These are phyloP conservation scores for Irpex rosettiformis DNA, from an alignment of 1,284 basidiomycete species.

Conservation along the genomic window DNA sequence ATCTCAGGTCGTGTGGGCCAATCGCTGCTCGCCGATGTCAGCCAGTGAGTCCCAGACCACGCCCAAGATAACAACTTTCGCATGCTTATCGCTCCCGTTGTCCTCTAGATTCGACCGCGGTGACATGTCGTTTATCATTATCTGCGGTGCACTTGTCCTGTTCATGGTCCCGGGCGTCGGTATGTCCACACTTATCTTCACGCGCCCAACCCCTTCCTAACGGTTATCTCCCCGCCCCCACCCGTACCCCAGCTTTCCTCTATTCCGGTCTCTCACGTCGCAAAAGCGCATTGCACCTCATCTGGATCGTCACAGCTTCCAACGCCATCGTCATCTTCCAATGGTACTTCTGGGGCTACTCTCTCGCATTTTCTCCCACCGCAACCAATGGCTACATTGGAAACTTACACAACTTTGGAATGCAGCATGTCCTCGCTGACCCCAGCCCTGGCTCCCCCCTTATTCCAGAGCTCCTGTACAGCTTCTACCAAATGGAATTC, in stretches of 20 bases:
- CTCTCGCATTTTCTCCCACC: constrained; percentile 74
- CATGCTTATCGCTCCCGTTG: constrained; percentile 5
- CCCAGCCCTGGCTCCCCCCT: constrained; percentile 76
- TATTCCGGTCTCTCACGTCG: constrained; percentile 86
- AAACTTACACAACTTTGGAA: constrained; percentile 69
- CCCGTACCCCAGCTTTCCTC: constrained; percentile 58
- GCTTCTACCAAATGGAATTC: constrained; percentile 89
- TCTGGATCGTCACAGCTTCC: constrained; percentile 67
- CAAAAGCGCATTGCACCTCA: constrained; percentile 65
- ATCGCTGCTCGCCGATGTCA: constrained; percentile 6
- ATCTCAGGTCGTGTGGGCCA: not conserved
- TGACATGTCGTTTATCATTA: constrained; percentile 75
- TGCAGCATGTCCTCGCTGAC: constrained; percentile 68
- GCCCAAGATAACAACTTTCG: not conserved
- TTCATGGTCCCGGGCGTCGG: constrained; percentile 80
- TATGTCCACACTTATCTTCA: constrained; percentile 24
- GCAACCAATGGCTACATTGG: constrained; percentile 81
- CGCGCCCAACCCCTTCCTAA: not conserved
- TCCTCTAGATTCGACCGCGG: constrained; percentile 56
- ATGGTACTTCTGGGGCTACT: constrained; percentile 88
- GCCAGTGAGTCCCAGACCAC: constrained; percentile 13
- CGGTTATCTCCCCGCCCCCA: not conserved
- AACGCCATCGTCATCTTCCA: constrained; percentile 86
- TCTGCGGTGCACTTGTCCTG: constrained; percentile 77
- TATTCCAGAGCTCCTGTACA: constrained; percentile 73